Evolutionary conservation across 352 stramenopile species (phyloP).

Genomic region (Pythium volutum): DNA sequence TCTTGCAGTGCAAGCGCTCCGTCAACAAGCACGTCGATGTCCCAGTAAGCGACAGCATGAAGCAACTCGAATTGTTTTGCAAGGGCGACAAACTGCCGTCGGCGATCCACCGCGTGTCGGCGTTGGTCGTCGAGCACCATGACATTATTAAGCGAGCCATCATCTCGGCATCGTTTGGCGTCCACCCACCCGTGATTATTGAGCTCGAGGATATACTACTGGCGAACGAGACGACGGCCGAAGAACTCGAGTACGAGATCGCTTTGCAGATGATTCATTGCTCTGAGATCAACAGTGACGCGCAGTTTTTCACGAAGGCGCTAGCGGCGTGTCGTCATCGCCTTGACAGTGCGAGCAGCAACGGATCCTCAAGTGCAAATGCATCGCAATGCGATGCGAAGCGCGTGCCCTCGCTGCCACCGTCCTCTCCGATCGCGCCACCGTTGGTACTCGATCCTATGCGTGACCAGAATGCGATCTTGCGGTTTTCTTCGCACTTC

Average conservation of each 20-base stretch:
- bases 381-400: not conserved
- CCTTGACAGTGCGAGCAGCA: conserved; percentile 13
- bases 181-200: conserved; percentile 39
- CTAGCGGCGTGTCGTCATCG: conserved; percentile 42
- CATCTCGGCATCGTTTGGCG: conserved; percentile 40
- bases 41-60: conserved; percentile 36
- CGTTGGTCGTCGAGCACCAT: conserved; percentile 45
- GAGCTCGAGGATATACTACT: conserved; percentile 40
- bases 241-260: conserved; percentile 51
- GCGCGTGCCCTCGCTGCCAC: conserved; percentile 34
- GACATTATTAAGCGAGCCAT: conserved; percentile 44
- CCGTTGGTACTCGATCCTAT: conserved; percentile 39
- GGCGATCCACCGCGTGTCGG: conserved; percentile 34
- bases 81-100: conserved; percentile 36
- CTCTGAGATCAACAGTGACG: conserved; percentile 34
- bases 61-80: conserved; percentile 43
- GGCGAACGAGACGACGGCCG: conserved; percentile 36
- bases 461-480: conserved; percentile 45
- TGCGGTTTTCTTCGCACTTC: conserved; percentile 47
- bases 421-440: conserved; percentile 39
- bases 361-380: not conserved
- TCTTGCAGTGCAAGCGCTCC: conserved; percentile 28
- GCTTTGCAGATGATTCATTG: conserved; percentile 37
- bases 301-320: conserved; percentile 39
- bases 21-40: conserved; percentile 28